Conservation (phyloP, 148 eudicot species). For the Heliosperma pusillum region DNA sequence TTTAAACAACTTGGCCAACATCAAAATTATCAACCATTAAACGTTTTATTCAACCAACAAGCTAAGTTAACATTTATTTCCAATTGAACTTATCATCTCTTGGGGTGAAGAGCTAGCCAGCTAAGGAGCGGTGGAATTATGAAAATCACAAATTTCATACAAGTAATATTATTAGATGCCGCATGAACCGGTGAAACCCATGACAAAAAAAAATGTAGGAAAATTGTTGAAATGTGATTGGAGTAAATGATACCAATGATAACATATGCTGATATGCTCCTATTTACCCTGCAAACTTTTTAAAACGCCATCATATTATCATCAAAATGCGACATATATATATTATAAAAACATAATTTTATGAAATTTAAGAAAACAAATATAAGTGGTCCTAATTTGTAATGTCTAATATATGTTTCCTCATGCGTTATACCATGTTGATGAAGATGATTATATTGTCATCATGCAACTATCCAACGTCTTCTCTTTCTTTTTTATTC, state of each 20-base stretch:
- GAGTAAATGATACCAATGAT: conserved; percentile 7
- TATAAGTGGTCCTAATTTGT: conserved; percentile 24
- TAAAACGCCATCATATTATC: conserved; percentile 12
- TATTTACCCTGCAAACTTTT: conserved; percentile 18
- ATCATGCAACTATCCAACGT: conserved; percentile 16
- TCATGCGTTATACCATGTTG: conserved; percentile 35
- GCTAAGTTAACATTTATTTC: too few species aligned
- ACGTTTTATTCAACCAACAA: background rate
- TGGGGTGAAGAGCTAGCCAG: background rate
- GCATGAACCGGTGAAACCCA: background rate
- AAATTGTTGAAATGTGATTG: background rate
- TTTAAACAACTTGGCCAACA: too few species aligned
- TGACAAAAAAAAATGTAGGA: background rate
- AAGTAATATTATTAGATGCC: background rate
- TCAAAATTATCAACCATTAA: too few species aligned
- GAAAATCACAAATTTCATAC: background rate
- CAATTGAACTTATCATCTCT: background rate
- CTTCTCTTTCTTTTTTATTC: background rate
- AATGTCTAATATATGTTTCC: conserved; percentile 34
- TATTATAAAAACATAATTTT: too few species aligned
- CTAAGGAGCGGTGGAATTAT: background rate
- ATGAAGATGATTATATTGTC: conserved; percentile 23
- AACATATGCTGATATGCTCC: conserved; percentile 5
- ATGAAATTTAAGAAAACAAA: background rate
- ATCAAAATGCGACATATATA: conserved; percentile 3